A percentile compares a stretch with the other conserved stretches of the same genome.
These are phyloP conservation scores for Talaromyces sp. DNA, from an alignment of 2,329 filamentous ascomycete genomes.

Conservation along the genomic window DNA sequence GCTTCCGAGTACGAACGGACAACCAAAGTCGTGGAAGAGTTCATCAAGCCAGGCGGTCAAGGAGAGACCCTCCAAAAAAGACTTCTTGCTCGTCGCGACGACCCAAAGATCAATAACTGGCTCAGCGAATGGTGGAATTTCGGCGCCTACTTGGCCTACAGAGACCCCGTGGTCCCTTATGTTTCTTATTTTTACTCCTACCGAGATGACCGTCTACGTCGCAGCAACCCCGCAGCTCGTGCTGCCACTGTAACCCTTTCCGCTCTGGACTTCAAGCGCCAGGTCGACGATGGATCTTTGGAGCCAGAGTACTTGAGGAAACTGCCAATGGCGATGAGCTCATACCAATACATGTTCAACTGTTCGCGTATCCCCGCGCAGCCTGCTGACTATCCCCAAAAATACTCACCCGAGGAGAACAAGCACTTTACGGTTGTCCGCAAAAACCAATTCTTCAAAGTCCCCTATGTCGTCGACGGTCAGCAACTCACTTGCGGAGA, in stretches of 20 bases:
- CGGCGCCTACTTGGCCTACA: conserved; percentile 83
- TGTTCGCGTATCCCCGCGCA: conserved; percentile 76
- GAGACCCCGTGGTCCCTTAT: conserved; percentile 93
- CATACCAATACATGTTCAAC: conserved; percentile 99
- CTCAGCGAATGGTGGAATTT: conserved; percentile 98
- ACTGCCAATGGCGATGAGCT: conserved; percentile 95
- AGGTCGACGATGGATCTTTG: conserved; percentile 73
- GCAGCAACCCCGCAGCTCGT: conserved; percentile 85
- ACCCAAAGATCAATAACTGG: conserved; percentile 87
- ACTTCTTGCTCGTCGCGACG: conserved; percentile 69
- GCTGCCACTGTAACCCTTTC: conserved; percentile 85
- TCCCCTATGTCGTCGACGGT: conserved; percentile 73
- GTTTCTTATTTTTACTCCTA: conserved; percentile 99
- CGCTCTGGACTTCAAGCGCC: conserved; percentile 86
- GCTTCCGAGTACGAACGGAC: conserved; percentile 55
- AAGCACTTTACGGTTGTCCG: conserved; percentile 84
- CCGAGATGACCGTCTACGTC: conserved; percentile 80
- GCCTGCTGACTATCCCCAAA: conserved; percentile 75
- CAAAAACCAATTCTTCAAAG: conserved; percentile 98
- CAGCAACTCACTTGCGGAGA: conserved; percentile 83
- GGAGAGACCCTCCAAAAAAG: conserved; percentile 84
- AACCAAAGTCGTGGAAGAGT: conserved; percentile 79
- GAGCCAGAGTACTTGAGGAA: conserved; percentile 99
- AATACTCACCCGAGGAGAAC: conserved; percentile 69
- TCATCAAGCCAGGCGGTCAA: conserved; percentile 77